Evolutionary conservation across 306 rosid species (phyloP).

Genomic region (Macrotyloma uniflorum): DNA sequence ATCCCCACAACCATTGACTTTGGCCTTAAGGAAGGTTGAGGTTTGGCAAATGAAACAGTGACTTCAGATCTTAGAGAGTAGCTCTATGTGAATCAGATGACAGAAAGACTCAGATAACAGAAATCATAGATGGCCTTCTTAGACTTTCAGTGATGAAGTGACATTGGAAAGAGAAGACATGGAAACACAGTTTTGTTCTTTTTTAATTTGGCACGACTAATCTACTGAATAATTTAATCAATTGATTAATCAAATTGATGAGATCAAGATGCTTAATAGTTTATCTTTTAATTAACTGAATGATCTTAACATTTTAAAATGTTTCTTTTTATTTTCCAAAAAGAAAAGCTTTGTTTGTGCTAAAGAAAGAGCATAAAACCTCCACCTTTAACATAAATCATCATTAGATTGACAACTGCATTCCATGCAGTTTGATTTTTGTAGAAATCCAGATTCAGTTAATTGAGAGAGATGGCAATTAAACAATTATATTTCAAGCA

Average conservation of each 20-base stretch:
- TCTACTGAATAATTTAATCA: slow-evolving; percentile 11
- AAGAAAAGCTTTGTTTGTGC: background rate
- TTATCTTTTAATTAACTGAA: background rate
- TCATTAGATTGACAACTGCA: background rate
- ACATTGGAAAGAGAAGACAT: slow-evolving; percentile 21
- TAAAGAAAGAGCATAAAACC: background rate
- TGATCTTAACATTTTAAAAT: background rate
- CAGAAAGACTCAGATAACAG: slow-evolving; percentile 20
- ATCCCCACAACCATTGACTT: slow-evolving; percentile 34
- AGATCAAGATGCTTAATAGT: background rate
- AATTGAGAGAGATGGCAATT: too few species aligned
- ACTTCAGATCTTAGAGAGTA: background rate
- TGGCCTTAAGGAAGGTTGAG: background rate
- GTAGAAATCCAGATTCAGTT: too few species aligned
- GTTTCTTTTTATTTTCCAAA: background rate
- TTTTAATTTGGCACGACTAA: background rate
- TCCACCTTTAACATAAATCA: background rate
- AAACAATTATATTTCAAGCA: too few species aligned
- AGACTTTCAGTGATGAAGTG: slow-evolving; percentile 7
- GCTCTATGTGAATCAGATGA: background rate
- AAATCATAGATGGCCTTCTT: background rate
- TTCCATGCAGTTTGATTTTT: background rate
- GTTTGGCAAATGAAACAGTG: slow-evolving; percentile 18
- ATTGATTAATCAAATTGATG: background rate
- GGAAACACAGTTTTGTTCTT: background rate